Conservation (phyloP, 2,329 filamentous ascomycete genomes). For the Hypoxylon sp. region DNA sequence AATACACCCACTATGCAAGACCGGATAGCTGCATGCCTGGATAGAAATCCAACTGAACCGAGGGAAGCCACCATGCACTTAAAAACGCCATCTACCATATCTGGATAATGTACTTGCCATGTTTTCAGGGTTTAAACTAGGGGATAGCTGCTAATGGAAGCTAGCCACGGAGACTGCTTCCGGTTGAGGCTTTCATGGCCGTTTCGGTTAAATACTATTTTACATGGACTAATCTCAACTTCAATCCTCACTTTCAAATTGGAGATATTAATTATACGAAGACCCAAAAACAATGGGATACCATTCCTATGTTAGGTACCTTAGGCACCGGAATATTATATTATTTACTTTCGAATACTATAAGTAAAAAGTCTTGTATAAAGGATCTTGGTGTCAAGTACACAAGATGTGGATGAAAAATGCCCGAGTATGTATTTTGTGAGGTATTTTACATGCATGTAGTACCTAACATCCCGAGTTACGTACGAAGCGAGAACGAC, state of each 20-base stretch:
- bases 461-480: neutral
- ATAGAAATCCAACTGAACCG: slow-evolving; percentile 15
- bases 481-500: slow-evolving; percentile 3
- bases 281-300: neutral
- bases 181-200: slow-evolving; percentile 35
- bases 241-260: slow-evolving; percentile 8
- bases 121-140: neutral
- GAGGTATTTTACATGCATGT: neutral
- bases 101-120: slow-evolving; percentile 16
- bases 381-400: neutral
- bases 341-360: neutral
- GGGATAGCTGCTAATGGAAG: slow-evolving; percentile 26
- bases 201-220: slow-evolving; percentile 35
- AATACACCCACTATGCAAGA: slow-evolving; percentile 1
- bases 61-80: slow-evolving; percentile 24
- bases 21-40: slow-evolving; percentile 29
- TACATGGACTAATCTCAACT: slow-evolving; percentile 6
- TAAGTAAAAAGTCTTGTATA: neutral
- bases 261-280: slow-evolving; percentile 15
- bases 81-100: slow-evolving; percentile 25
- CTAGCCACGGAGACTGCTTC: slow-evolving; percentile 36
- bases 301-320: neutral
- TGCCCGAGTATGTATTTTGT: neutral
- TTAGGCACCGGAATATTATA: slow-evolving; percentile 1
- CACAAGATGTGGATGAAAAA: neutral